phyloP scores from a whole-genome alignment of 768 basidiomycete species.

The Mycena rebaudengoi region DNA sequence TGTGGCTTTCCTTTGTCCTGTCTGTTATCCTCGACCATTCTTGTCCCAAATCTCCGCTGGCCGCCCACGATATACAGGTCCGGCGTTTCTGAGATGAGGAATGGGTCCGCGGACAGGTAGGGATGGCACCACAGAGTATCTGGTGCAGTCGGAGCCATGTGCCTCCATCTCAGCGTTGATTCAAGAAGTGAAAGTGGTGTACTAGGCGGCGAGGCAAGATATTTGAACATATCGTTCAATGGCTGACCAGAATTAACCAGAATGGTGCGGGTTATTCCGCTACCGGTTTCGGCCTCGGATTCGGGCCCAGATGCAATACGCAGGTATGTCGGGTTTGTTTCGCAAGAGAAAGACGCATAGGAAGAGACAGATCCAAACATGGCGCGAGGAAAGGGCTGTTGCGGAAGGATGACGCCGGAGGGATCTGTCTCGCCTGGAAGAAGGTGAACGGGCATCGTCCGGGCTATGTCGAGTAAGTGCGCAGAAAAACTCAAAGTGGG shows the following conservation, averaged over 20 bases:
- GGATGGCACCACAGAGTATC: conserved; percentile 99
- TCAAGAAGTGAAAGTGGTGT: conserved; percentile 80
- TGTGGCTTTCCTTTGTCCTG: conserved; percentile 39
- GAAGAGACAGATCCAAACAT: conserved; percentile 80
- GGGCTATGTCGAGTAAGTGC: conserved; percentile 78
- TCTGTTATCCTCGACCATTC: conserved; percentile 62
- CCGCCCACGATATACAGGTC: conserved; percentile 94
- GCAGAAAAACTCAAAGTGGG: conserved; percentile 76
- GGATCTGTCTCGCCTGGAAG: conserved; percentile 92
- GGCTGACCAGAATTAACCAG: conserved; percentile 93
- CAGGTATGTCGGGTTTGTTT: conserved; percentile 92
- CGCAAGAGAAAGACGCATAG: conserved; percentile 72
- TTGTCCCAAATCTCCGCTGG: conserved; percentile 84
- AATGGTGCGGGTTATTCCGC: conserved; percentile 59
- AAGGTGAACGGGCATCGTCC: conserved; percentile 84
- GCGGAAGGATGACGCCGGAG: conserved; percentile 88
- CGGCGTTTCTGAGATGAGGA: conserved; percentile 86
- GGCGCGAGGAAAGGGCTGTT: conserved; percentile 90
- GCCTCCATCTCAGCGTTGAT: conserved; percentile 89
- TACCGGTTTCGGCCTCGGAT: conserved; percentile 35
- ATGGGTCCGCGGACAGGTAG: conserved; percentile 87
- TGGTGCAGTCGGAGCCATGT: conserved; percentile 98
- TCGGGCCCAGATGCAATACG: conserved; percentile 60
- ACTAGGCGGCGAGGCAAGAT: conserved; percentile 75
- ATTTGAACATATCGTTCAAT: conserved; percentile 94